Conservation (phyloP, 495 filamentous ascomycete species). For the Cudoniella acicularis region DNA sequence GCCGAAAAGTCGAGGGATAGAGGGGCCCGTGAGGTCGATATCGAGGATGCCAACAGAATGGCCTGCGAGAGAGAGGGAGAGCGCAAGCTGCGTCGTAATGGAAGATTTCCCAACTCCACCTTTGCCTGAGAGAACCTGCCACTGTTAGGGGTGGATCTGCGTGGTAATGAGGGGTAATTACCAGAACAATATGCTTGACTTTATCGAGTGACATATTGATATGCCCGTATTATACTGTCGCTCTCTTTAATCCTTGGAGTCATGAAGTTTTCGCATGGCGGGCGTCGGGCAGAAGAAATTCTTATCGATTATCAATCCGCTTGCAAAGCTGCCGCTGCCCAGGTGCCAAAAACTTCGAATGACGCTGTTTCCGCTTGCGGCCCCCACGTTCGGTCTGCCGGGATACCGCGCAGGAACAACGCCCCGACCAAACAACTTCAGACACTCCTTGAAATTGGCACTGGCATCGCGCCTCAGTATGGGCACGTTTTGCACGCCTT, state of each 20-base stretch:
- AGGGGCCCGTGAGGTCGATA: slow-evolving; percentile 92
- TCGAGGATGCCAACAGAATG: slow-evolving; percentile 92
- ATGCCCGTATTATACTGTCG: not conserved
- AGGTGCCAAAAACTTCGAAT: too few species aligned
- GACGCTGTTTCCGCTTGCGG: not conserved
- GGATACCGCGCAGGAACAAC: not conserved
- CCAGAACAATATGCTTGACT: slow-evolving; percentile 58
- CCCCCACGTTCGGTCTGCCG: not conserved
- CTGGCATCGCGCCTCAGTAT: slow-evolving; percentile 7
- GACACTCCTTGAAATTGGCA: not conserved
- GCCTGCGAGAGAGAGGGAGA: slow-evolving; percentile 79
- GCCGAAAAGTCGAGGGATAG: slow-evolving; percentile 89
- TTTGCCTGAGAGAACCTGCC: slow-evolving; percentile 87
- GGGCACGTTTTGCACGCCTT: not conserved
- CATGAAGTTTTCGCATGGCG: slow-evolving; percentile 14
- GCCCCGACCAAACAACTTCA: not conserved
- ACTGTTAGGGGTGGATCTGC: slow-evolving; percentile 13
- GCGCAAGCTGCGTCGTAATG: slow-evolving; percentile 88
- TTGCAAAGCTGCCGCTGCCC: not conserved
- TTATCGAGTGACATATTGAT: slow-evolving; percentile 56
- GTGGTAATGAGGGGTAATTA: slow-evolving; percentile 27
- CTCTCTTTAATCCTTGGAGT: slow-evolving; percentile 1
- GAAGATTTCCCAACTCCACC: slow-evolving; percentile 98
- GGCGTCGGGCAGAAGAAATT: slow-evolving; percentile 10
- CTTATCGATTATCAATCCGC: slow-evolving; percentile 29